Percentiles rank a stretch among this genome's conserved stretches.
Conservation (phyloP, 805 yeast species). For the Maudiozyma bulderi region DNA sequence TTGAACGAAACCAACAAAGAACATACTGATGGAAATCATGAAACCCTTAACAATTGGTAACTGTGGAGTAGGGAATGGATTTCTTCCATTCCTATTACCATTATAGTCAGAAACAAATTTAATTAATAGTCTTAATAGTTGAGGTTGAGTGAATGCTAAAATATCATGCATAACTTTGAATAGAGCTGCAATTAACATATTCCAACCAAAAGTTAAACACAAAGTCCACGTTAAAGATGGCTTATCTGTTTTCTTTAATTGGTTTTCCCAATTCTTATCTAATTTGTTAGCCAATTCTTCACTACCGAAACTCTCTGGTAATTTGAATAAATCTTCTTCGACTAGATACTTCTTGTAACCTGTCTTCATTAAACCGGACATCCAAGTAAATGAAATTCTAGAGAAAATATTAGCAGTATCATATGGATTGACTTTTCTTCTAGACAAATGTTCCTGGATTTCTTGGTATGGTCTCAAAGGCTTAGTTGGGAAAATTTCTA, state of each 20-base stretch:
- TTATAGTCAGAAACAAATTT: conserved; percentile 42
- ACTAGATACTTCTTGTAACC: conserved; percentile 55
- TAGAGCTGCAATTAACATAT: conserved; percentile 59
- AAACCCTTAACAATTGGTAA: conserved; percentile 65
- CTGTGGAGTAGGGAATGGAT: conserved; percentile 13
- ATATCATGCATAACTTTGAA: conserved; percentile 69
- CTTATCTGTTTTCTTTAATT: conserved; percentile 35
- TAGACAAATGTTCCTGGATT: conserved; percentile 21
- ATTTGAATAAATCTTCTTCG: conserved; percentile 62
- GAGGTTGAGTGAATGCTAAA: conserved; percentile 85
- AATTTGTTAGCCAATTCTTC: conserved; percentile 41
- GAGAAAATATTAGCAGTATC: conserved; percentile 57
- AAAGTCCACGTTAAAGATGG: conserved; percentile 53
- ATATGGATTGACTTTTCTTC: conserved; percentile 30
- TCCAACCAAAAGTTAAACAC: conserved; percentile 60
- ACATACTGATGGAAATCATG: conserved; percentile 69
- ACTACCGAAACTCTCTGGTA: conserved; percentile 62
- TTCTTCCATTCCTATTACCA: conserved; percentile 19
- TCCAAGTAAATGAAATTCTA: conserved; percentile 77
- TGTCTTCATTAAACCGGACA: conserved; percentile 70
- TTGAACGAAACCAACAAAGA: conserved; percentile 64
- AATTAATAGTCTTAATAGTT: conserved; percentile 59
- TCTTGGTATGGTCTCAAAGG: conserved; percentile 36
- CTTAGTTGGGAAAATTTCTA: conserved; percentile 34
- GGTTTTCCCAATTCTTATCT: conserved; percentile 49